These are phyloP conservation scores for Grigorovia yakushimaensis DNA, from an alignment of 805 yeast species.

Conservation along the genomic window DNA sequence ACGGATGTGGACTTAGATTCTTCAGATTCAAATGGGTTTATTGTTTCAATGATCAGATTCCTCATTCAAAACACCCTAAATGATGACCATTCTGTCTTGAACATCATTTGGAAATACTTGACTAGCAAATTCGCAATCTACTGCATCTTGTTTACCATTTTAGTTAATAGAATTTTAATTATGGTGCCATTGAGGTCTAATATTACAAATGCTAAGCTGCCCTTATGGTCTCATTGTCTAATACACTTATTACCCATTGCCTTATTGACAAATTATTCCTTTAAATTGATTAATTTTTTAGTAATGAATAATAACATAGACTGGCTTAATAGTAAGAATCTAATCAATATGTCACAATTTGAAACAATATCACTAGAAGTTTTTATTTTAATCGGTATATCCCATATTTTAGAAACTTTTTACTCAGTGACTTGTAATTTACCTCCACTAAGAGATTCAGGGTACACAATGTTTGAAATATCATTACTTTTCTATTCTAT, in stretches of 20 bases:
- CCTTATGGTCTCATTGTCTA: conserved; percentile 25
- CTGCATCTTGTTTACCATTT: conserved; percentile 49
- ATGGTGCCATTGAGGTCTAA: conserved; percentile 46
- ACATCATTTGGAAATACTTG: conserved; percentile 28
- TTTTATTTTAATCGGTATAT: conserved; percentile 25
- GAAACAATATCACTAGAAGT: background rate
- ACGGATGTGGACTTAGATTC: background rate
- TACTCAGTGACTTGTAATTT: conserved; percentile 39
- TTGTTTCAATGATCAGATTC: background rate
- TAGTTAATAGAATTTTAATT: conserved; percentile 47
- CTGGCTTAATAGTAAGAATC: background rate
- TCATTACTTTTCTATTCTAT: conserved; percentile 18
- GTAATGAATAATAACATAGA: background rate
- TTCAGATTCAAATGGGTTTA: background rate
- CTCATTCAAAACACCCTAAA: background rate
- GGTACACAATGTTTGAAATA: conserved; percentile 23
- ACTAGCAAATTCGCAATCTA: conserved; percentile 40
- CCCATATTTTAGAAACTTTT: conserved; percentile 43
- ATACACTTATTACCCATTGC: conserved; percentile 22
- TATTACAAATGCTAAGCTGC: conserved; percentile 10
- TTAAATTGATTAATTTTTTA: background rate
- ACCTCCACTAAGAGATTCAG: conserved; percentile 19
- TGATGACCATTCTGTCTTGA: background rate
- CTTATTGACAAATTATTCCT: background rate
- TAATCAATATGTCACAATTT: background rate